These are phyloP conservation scores for Begonia loranthoides DNA, from an alignment of 306 rosid species.

Conservation along the genomic window DNA sequence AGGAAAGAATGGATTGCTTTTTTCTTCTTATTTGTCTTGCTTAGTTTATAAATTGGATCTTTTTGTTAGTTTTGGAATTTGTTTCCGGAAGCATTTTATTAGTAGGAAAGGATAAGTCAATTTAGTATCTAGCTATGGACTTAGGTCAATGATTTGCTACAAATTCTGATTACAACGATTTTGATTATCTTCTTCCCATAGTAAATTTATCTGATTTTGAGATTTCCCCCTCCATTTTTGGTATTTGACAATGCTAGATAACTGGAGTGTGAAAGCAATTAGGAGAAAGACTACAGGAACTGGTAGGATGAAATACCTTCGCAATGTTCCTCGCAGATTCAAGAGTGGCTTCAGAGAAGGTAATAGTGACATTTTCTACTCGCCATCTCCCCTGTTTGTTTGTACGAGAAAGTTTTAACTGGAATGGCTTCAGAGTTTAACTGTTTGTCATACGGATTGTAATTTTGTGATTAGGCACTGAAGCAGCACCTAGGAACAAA, in stretches of 20 bases:
- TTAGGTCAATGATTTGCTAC: no score
- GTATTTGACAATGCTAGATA: conserved; percentile 25
- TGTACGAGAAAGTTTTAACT: no score
- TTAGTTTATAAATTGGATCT: no score
- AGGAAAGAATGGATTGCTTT: not conserved
- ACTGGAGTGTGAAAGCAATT: conserved; percentile 98
- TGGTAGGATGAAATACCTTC: conserved; percentile 95
- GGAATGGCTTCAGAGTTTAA: no score
- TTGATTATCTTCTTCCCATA: no score
- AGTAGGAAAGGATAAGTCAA: no score
- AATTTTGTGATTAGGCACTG: conserved; percentile 15
- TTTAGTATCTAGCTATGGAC: no score
- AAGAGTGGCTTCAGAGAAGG: conserved; percentile 99
- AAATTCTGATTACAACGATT: no score
- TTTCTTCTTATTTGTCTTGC: no score
- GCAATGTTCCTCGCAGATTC: conserved; percentile 94
- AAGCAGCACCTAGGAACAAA: conserved; percentile 17
- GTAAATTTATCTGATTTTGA: not conserved
- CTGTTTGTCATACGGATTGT: not conserved
- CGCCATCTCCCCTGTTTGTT: no score
- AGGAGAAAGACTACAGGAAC: conserved; percentile 98
- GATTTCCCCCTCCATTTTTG: not conserved
- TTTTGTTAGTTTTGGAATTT: no score
- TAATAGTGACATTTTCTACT: conserved; percentile 7
- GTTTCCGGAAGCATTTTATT: no score